A percentile compares a stretch with the other conserved stretches of the same genome.
These are phyloP conservation scores for Camellia lanceoleosa DNA, from an alignment of 148 eudicot species.

Conservation along the genomic window DNA sequence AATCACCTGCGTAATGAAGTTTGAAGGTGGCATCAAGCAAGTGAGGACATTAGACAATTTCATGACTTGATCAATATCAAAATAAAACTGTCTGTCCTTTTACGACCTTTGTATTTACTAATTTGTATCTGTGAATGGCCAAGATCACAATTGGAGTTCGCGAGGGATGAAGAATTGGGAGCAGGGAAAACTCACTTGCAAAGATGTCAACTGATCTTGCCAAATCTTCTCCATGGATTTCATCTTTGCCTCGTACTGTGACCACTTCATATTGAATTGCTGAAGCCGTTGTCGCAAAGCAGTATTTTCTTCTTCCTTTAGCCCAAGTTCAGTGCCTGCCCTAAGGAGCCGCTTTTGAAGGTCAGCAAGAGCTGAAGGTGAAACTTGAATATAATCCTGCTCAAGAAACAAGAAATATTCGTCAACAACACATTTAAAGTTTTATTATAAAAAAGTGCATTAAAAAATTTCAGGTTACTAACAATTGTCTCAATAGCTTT, in stretches of 20 bases:
- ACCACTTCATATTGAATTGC: slow-evolving; percentile 37
- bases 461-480: background rate
- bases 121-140: slow-evolving; percentile 5
- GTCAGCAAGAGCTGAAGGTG: slow-evolving; percentile 30
- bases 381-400: slow-evolving; percentile 31
- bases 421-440: background rate
- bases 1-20: background rate
- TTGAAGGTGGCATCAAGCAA: background rate
- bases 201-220: slow-evolving; percentile 49
- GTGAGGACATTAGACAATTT: background rate
- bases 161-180: background rate
- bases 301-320: slow-evolving; percentile 29
- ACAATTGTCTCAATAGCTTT: background rate
- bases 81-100: background rate
- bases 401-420: background rate
- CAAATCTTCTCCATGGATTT: slow-evolving; percentile 44
- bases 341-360: slow-evolving; percentile 35
- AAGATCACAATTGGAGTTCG: background rate
- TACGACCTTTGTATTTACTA: background rate
- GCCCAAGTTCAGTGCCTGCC: slow-evolving; percentile 23
- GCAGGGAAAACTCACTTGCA: slow-evolving; percentile 30
- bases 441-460: background rate
- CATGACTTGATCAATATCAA: background rate
- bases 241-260: slow-evolving; percentile 40
- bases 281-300: slow-evolving; percentile 25